Evolutionary conservation across 2,329 filamentous ascomycete species (phyloP), one percentile per base, ranked within the genome.

Genomic region (Sarocladium strictum): DNA sequence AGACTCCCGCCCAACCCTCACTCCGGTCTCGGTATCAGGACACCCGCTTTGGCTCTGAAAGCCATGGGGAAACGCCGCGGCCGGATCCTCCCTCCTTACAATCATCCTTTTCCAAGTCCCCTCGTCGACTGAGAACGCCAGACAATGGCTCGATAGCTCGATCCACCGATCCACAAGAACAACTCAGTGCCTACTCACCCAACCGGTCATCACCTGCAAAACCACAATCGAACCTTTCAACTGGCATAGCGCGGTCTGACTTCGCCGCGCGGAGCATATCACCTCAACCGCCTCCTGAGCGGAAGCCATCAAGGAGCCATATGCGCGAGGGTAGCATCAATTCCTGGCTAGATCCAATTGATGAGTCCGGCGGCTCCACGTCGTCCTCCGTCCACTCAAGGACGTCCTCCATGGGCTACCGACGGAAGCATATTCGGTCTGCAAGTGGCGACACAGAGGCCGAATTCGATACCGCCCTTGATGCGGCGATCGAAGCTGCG

Each of bases 401-500:
- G 50, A 84, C 86, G 3, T 92, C 89, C 1, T 89, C 87, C 1
- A 72, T 86, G 56, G 80, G 84, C 41, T 71, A 88, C 49, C 79
- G 83, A 58, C 79, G 87, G 59, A 89, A 86, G 63, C 86, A 88
- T 59, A 81, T 90, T 53, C 83, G 87, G 50, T 77, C 77, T 33
- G 67, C 78, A 2, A 93, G 88, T 59, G 85, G 84, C 43, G 84
- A 80, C 27, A 94, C 90, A 0, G 90, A 96, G 67, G 87, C 89
- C 6, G 92, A 96, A 65, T 96, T 97, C 60, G 92, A 97, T 69
- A 91, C 90, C 9, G 94, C 94, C 3, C 77, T 97, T 41, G 93
- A 97, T 71, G 93, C 92, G 23, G 94, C 94, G 14, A 92, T 97
- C 9, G 94, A 97, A 69, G 93, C 93, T 52, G 94, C 93, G 4